A percentile compares a stretch with the other conserved stretches of the same genome.
Conservation (phyloP, 2,329 filamentous ascomycete genomes). For the Neopestalotiopsis sp. region DNA sequence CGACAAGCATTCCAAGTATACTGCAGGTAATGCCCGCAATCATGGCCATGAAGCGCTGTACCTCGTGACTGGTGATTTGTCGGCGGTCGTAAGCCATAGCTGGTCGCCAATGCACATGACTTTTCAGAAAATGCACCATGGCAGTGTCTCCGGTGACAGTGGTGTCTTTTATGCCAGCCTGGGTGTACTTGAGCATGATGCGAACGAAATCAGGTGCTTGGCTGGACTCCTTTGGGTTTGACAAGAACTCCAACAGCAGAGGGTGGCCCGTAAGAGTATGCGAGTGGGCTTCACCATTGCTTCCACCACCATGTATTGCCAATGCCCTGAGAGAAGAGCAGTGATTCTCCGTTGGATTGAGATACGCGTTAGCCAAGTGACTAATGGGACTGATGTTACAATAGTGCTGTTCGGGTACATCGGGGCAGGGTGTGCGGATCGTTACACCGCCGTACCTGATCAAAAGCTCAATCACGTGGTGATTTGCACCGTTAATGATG, state of each 20-base stretch:
- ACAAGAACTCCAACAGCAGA: slow-evolving; percentile 8
- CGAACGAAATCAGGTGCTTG: not conserved
- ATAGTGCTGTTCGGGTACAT: not conserved
- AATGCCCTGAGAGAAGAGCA: not conserved
- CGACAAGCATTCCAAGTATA: not conserved
- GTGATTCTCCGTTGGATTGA: not conserved
- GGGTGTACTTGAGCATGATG: not conserved
- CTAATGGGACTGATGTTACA: slow-evolving; percentile 6
- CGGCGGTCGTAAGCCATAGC: not conserved
- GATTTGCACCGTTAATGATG: slow-evolving; percentile 7
- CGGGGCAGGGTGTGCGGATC: not conserved
- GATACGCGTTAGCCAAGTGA: not conserved
- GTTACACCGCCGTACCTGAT: slow-evolving; percentile 1
- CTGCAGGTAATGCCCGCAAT: not conserved
- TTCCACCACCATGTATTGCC: not conserved
- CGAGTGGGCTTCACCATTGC: not conserved
- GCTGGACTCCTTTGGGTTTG: not conserved
- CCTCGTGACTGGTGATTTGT: not conserved
- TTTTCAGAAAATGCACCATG: slow-evolving; percentile 7
- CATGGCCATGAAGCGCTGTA: not conserved
- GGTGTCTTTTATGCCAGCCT: not conserved
- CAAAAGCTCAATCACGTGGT: slow-evolving; percentile 5
- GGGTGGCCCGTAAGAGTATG: slow-evolving; percentile 7
- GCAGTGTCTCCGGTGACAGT: not conserved
- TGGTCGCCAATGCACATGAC: slow-evolving; percentile 10